These are phyloP conservation scores for Aphanomyces cochlioides DNA, from an alignment of 352 stramenopile genomes.

Conservation along the genomic window DNA sequence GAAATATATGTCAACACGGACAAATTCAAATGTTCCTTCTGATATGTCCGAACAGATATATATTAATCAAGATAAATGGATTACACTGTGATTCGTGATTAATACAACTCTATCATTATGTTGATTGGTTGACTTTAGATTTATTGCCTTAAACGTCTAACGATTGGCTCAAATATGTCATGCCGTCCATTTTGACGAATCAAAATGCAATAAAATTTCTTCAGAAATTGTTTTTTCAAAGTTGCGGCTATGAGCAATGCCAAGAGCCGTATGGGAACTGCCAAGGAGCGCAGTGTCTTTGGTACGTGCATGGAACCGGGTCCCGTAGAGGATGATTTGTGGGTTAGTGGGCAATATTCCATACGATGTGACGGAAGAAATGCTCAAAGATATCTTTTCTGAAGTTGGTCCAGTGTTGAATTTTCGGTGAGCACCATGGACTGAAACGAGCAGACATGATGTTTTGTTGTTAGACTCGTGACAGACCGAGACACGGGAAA, in stretches of 20 bases:
- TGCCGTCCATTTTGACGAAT: no score
- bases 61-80: no score
- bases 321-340: neutral
- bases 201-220: no score
- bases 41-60: no score
- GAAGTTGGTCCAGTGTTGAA: constrained; percentile 77
- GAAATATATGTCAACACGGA: no score
- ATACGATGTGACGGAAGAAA: constrained; percentile 85
- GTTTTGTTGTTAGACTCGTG: constrained; percentile 48
- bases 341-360: constrained; percentile 79
- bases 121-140: no score
- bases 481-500: constrained; percentile 81
- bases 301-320: constrained; percentile 41
- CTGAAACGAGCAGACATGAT: neutral
- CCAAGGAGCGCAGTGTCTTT: constrained; percentile 85
- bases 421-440: constrained; percentile 51
- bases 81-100: no score
- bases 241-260: constrained; percentile 27
- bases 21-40: no score
- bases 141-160: no score
- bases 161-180: no score
- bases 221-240: no score
- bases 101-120: no score
- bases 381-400: constrained; percentile 85
- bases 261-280: constrained; percentile 56